Evolutionary conservation across 768 basidiomycete genomes (phyloP).

Genomic region (Mycena haematopus): DNA sequence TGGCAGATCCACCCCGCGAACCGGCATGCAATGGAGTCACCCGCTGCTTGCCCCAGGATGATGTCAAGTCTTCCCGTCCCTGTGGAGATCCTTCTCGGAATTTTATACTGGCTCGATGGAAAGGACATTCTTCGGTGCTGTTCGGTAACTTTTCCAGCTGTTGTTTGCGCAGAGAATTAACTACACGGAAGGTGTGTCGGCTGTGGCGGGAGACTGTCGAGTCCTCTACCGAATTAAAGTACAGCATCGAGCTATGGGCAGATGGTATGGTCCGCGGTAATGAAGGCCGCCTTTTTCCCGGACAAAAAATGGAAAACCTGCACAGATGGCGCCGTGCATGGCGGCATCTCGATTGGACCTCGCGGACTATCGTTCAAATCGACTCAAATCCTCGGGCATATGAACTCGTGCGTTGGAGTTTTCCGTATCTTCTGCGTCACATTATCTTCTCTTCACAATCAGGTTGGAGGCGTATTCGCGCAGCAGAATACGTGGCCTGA

Average conservation of each 20-base stretch:
- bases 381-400: constrained; percentile 20
- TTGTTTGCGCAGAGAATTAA: neutral
- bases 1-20: neutral
- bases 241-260: constrained; percentile 45
- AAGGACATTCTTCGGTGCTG: constrained; percentile 12
- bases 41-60: too few species aligned
- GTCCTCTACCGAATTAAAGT: constrained; percentile 41
- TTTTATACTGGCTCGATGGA: constrained; percentile 14
- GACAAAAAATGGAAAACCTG: constrained; percentile 10
- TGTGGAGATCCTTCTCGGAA: constrained; percentile 13
- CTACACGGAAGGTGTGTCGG: constrained; percentile 38
- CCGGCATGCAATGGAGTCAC: neutral
- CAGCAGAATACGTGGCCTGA: neutral
- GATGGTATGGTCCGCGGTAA: constrained; percentile 41
- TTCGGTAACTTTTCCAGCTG: neutral
- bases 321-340: constrained; percentile 15
- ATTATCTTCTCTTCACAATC: neutral
- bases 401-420: constrained; percentile 2
- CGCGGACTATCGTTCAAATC: constrained; percentile 11
- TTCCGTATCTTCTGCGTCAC: neutral
- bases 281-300: neutral
- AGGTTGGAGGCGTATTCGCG: constrained; percentile 12
- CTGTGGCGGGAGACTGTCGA: constrained; percentile 32
- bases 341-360: constrained; percentile 17
- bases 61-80: constrained; percentile 6